Percentiles rank a stretch among this genome's conserved stretches.
Evolutionary conservation across 306 rosid species (phyloP).

Genomic region (Citrullus colocynthis): DNA sequence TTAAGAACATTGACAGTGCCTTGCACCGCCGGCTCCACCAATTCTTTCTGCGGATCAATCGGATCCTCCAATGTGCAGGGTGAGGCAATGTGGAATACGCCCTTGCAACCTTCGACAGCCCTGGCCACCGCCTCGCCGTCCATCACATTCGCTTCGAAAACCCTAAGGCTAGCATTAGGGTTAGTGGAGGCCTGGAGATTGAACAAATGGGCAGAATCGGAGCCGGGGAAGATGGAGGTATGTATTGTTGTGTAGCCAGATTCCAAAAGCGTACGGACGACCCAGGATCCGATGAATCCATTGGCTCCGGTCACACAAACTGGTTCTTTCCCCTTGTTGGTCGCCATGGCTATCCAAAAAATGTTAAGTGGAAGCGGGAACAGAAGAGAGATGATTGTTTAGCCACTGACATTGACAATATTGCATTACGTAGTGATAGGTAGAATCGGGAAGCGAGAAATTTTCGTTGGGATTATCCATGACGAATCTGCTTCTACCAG

Average conservation of each 20-base stretch:
- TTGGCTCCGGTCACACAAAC: slow-evolving; percentile 84
- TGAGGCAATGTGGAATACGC: slow-evolving; percentile 84
- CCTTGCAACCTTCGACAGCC: slow-evolving; percentile 48
- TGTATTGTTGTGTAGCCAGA: slow-evolving; percentile 48
- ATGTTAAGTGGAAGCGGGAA: not conserved
- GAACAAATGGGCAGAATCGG: slow-evolving; percentile 55
- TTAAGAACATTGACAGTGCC: slow-evolving; percentile 69
- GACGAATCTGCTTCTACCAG: not conserved
- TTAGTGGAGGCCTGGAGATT: slow-evolving; percentile 28
- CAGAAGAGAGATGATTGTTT: not conserved
- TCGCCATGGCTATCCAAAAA: not conserved
- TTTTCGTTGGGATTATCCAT: not conserved
- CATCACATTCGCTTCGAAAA: slow-evolving; percentile 43
- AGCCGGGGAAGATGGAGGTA: slow-evolving; percentile 52
- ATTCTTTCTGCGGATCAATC: slow-evolving; percentile 39
- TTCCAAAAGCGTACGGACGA: slow-evolving; percentile 41
- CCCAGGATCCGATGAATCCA: slow-evolving; percentile 84
- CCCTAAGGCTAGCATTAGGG: slow-evolving; percentile 14
- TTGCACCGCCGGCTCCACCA: slow-evolving; percentile 54
- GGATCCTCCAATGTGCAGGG: slow-evolving; percentile 81
- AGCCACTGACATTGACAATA: not conserved
- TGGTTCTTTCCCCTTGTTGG: not conserved
- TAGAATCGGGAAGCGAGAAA: not conserved
- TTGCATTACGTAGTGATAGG: not conserved
- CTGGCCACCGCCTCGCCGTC: slow-evolving; percentile 34